A percentile compares a stretch with the other conserved stretches of the same genome.
These are phyloP conservation scores for Lasiodiplodia hormozganensis DNA, from an alignment of 2,329 filamentous ascomycete genomes.

Conservation along the genomic window DNA sequence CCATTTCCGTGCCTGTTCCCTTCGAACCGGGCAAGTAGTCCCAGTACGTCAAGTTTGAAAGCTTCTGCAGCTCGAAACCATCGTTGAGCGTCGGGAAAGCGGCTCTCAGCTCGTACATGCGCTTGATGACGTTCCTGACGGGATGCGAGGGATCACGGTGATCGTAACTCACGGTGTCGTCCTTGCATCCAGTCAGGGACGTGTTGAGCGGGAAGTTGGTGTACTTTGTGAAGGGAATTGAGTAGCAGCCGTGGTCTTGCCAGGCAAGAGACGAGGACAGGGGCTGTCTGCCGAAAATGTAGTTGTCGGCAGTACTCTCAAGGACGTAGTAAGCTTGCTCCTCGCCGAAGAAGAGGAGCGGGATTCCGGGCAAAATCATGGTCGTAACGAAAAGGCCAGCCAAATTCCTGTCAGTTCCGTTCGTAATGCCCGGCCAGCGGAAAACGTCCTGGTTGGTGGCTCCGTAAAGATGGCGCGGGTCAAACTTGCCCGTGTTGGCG, in stretches of 20 bases:
- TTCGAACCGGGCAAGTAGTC: constrained; percentile 36
- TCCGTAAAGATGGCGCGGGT: constrained; percentile 70
- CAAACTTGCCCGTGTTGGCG: constrained; percentile 65
- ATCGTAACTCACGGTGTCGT: constrained; percentile 64
- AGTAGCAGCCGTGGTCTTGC: constrained; percentile 70
- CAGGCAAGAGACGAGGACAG: constrained; percentile 68
- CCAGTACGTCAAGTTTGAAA: constrained; percentile 61
- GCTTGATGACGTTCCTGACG: constrained; percentile 66
- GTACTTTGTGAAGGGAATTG: constrained; percentile 63
- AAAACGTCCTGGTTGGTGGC: constrained; percentile 72
- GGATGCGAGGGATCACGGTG: constrained; percentile 69
- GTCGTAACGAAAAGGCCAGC: constrained; percentile 66
- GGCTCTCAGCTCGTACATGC: constrained; percentile 66
- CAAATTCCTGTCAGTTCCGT: constrained; percentile 64
- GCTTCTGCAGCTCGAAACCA: constrained; percentile 61
- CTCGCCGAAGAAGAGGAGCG: constrained; percentile 68
- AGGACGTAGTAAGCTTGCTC: constrained; percentile 69
- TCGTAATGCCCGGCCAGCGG: constrained; percentile 65
- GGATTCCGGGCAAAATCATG: constrained; percentile 66
- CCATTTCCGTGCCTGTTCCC: constrained; percentile 36
- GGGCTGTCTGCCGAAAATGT: constrained; percentile 69
- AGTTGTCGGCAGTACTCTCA: constrained; percentile 69
- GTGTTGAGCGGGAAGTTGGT: constrained; percentile 64
- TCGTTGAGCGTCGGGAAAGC: constrained; percentile 66
- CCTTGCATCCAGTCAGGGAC: constrained; percentile 62